phyloP scores from a whole-genome alignment of 805 yeast genomes.

The Suhomyces kilbournensis region DNA sequence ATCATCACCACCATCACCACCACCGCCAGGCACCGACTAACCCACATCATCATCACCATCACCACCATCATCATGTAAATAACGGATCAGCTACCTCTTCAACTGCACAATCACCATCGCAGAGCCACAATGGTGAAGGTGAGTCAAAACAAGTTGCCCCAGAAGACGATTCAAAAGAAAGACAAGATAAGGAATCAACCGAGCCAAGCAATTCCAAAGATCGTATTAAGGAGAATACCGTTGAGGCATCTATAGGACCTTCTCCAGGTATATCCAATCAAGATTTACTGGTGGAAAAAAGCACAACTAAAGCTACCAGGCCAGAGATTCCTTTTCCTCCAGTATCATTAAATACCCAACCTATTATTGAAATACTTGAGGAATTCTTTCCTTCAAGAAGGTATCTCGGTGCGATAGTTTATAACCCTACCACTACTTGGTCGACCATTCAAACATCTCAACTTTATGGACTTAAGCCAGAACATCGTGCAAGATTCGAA shows the following conservation, averaged over 20 bases:
- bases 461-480: slow-evolving; percentile 27
- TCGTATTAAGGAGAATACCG: background rate
- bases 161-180: background rate
- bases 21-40: slow-evolving; percentile 8
- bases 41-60: slow-evolving; percentile 18
- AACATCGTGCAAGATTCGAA: slow-evolving; percentile 25
- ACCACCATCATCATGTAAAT: slow-evolving; percentile 16
- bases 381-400: slow-evolving; percentile 30
- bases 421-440: slow-evolving; percentile 55
- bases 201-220: background rate
- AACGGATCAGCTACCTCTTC: background rate
- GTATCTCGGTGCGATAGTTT: slow-evolving; percentile 41
- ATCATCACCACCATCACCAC: slow-evolving; percentile 6
- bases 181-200: background rate
- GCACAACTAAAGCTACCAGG: background rate
- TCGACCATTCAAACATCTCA: slow-evolving; percentile 29
- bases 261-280: background rate
- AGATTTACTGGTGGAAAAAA: background rate
- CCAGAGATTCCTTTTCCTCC: slow-evolving; percentile 4
- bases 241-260: background rate
- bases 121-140: background rate
- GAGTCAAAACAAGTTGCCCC: background rate
- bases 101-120: background rate
- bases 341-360: slow-evolving; percentile 14
- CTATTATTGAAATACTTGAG: slow-evolving; percentile 19